Base-by-base conservation (phyloP, 768 basidiomycete genomes). In the Russula vinacea region DNA sequence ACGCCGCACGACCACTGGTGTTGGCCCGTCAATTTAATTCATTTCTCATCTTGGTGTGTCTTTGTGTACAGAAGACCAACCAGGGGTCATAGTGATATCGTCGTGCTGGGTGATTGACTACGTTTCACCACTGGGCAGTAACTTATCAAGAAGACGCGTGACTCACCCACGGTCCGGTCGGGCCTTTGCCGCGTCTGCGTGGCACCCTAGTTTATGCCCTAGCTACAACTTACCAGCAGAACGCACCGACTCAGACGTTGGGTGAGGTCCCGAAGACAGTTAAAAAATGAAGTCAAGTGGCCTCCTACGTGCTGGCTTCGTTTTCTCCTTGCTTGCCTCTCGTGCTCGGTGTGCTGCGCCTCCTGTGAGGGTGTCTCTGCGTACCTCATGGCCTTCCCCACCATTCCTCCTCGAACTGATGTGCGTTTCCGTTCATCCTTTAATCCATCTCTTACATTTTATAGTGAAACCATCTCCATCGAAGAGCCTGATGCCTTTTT, bases 401-500 rank as follows among this genome's bases (percentile, higher is more conserved):
- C 71, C 74, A 0, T 66, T 72, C 22, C 45, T 64, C 9, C 63
- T 64, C 13, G 63, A 64, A 50, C n/a, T 64, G 13, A 64, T 64
- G 63, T 64, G 16, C 32, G 52, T 47, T 24, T 24, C 3, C 5
- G 17, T 32, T 39, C 58, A 22, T 19, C 32, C 4, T 22, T 29
- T 1, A 42, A 10, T 55, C 33, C 22, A 2, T 67, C 8, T 35
- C 56, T 62, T 56, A 40, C 40, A 29, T n/a, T 32, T 17, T 57
- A 5, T 71, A 98, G 96, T 44, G 96, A 99, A 76, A 85, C 92
- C 0, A 79, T 94, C 16, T 76, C 88, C 8, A 74, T 87, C 51
- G 91, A 96, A 73, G 83, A 87, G 56, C 83, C 89, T 0, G 72
- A 81, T 22, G 77, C 83, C 17, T 93, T 93, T 77, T 93, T 95